These are phyloP conservation scores for Solanum hybrid DNA, from an alignment of 305 asterid species.

Conservation along the genomic window DNA sequence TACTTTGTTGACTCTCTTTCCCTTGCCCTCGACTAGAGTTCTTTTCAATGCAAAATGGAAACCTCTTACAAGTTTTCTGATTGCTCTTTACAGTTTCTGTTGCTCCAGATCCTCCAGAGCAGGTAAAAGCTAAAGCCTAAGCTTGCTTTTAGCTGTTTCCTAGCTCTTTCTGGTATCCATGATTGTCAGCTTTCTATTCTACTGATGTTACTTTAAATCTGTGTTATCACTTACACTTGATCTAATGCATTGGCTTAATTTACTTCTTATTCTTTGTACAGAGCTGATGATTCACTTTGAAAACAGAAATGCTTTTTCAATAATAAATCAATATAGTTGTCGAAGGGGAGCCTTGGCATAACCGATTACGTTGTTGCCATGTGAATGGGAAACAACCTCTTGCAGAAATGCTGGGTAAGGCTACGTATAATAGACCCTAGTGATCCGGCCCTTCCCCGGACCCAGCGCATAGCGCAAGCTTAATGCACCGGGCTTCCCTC, in stretches of 20 bases:
- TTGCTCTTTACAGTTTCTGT: not conserved
- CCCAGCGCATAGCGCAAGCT: not conserved
- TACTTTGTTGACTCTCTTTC: not conserved
- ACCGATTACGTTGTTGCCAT: not conserved
- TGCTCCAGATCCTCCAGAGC: not conserved
- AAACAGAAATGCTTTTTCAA: not conserved
- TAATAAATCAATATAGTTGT: not conserved
- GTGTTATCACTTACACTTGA: not conserved
- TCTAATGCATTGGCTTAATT: not conserved
- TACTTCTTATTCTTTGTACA: slow-evolving; percentile 2
- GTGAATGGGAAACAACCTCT: not conserved
- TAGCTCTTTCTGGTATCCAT: not conserved
- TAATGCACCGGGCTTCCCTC: not conserved
- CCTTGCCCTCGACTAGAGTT: not conserved
- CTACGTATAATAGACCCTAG: not conserved
- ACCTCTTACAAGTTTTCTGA: not conserved
- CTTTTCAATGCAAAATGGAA: not conserved
- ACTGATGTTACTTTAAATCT: not conserved
- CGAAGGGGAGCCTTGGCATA: not conserved
- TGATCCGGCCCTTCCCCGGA: not conserved
- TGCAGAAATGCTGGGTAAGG: not conserved
- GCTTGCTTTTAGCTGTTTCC: not conserved
- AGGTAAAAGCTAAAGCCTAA: not conserved
- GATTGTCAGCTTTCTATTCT: not conserved
- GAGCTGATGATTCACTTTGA: not conserved